These are phyloP conservation scores for Dentipellis sp. DNA, from an alignment of 768 basidiomycete species.

Conservation along the genomic window DNA sequence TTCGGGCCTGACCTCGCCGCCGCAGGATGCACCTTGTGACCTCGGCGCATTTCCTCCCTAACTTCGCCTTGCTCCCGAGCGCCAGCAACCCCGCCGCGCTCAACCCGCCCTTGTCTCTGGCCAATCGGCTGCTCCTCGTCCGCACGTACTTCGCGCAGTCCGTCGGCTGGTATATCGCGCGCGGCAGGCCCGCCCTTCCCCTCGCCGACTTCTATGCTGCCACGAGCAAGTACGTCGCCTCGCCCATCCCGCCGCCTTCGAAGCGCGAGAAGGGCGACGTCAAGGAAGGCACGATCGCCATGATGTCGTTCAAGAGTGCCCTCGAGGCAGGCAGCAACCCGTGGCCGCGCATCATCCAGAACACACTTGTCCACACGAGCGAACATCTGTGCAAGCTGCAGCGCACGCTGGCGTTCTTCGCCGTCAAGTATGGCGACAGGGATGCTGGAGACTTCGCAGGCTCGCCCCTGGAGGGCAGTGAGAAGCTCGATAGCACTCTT, in stretches of 20 bases:
- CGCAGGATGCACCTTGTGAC: conserved; percentile 59
- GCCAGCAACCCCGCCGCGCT: conserved; percentile 5
- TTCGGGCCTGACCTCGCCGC: neutral
- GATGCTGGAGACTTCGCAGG: conserved; percentile 22
- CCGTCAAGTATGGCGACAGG: conserved; percentile 33
- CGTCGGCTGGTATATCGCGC: conserved; percentile 47
- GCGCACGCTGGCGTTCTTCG: conserved; percentile 40
- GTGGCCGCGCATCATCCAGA: conserved; percentile 50
- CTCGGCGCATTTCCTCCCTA: conserved; percentile 51
- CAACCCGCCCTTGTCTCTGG: conserved; percentile 19
- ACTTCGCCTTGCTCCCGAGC: conserved; percentile 30
- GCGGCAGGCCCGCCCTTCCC: conserved; percentile 43
- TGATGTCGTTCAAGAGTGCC: neutral
- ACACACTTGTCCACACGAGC: conserved; percentile 45
- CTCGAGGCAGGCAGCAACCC: conserved; percentile 17
- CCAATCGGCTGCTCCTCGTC: conserved; percentile 44
- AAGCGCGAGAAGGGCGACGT: conserved; percentile 19
- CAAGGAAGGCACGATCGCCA: neutral
- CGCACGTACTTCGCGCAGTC: conserved; percentile 44
- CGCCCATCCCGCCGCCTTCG: conserved; percentile 18
- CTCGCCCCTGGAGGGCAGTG: conserved; percentile 35
- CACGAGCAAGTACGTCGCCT: conserved; percentile 10
- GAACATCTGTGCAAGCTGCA: conserved; percentile 46
- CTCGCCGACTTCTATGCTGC: conserved; percentile 38
- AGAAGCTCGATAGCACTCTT: conserved; percentile 49